phyloP scores from a whole-genome alignment of 2,329 filamentous ascomycete species.

The Penicillium sp. region DNA sequence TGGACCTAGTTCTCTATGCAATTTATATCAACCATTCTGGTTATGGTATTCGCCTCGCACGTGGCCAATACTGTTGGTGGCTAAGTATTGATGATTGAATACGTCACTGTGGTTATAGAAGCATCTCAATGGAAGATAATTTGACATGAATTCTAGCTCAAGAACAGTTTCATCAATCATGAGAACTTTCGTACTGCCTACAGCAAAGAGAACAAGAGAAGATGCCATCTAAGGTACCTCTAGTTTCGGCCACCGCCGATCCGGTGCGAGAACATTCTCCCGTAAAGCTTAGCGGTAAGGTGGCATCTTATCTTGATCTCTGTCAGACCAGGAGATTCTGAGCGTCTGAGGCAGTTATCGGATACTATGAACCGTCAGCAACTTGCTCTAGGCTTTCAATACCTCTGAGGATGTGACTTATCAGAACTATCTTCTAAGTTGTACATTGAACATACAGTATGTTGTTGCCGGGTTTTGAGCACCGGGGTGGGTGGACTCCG shows the following conservation, averaged over 20 bases:
- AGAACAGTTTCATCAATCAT: no score
- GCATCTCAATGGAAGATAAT: neutral
- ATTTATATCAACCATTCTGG: neutral
- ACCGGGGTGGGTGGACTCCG: no score
- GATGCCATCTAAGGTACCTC: neutral
- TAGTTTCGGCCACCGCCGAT: neutral
- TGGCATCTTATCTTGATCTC: no score
- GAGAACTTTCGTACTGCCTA: no score
- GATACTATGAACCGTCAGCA: no score
- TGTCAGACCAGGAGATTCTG: no score
- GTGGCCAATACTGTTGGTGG: conserved; percentile 6
- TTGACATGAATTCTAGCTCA: neutral
- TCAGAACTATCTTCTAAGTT: no score
- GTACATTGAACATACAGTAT: no score
- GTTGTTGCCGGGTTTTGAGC: no score
- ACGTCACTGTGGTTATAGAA: conserved; percentile 7
- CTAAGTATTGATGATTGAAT: neutral
- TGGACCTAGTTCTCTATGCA: neutral
- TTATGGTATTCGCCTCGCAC: neutral
- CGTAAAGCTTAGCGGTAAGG: neutral
- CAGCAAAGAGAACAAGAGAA: neutral
- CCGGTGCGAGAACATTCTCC: neutral
- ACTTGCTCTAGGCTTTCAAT: no score
- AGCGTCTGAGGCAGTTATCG: no score
- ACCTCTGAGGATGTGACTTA: no score